Evolutionary conservation across 257 asterid species (phyloP).

Genomic region (Striga asiatica): DNA sequence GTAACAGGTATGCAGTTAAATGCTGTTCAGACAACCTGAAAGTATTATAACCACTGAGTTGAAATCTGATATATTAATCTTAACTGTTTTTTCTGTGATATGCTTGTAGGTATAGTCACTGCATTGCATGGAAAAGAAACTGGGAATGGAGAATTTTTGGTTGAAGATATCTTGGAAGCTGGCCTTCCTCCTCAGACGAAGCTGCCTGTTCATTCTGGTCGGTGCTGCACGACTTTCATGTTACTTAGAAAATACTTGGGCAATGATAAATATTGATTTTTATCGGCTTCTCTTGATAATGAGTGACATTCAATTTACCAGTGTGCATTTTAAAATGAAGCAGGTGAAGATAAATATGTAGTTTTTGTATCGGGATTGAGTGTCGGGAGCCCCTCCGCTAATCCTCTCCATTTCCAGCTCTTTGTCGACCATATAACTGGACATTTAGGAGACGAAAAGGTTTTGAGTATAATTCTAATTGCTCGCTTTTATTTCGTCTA

Average conservation of each 20-base stretch:
- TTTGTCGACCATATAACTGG: conserved; percentile 94
- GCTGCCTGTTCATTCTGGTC: conserved; percentile 55
- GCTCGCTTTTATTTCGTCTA: conserved; percentile 5
- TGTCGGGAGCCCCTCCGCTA: conserved; percentile 64
- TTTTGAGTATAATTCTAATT: conserved; percentile 22
- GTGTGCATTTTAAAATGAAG: conserved; percentile 2
- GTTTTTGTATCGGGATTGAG: conserved; percentile 81
- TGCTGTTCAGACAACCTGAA: neutral
- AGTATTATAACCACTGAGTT: no score
- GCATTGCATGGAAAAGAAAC: conserved; percentile 89
- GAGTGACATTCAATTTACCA: no score
- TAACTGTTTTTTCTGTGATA: conserved; percentile 2
- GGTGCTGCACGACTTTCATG: neutral
- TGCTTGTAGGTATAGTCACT: conserved; percentile 53
- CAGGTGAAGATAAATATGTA: conserved; percentile 89
- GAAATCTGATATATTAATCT: no score
- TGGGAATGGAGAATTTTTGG: conserved; percentile 72
- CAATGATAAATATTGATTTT: no score
- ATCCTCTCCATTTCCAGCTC: conserved; percentile 91
- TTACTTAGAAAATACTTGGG: neutral
- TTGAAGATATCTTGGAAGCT: conserved; percentile 76
- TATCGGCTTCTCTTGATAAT: no score
- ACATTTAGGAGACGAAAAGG: conserved; percentile 93
- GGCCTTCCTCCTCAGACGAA: conserved; percentile 84
- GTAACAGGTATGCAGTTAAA: conserved; percentile 60